Percentiles rank a stretch among this genome's conserved stretches.
Conservation (phyloP, 345 rosid genomes). For the Sisymbrium altissimum region DNA sequence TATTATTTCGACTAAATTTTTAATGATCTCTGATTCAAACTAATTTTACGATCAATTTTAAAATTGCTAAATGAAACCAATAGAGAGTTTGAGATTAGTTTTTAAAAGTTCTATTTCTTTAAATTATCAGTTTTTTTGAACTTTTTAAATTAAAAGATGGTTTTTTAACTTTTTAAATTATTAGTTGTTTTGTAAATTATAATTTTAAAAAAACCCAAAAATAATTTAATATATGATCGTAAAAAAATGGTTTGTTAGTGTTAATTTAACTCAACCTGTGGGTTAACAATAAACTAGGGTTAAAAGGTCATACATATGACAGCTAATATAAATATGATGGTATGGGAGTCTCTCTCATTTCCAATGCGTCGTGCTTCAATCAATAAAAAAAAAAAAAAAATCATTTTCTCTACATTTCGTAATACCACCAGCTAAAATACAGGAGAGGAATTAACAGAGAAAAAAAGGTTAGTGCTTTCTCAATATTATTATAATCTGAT, state of each 20-base stretch:
- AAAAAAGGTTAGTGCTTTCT: constrained; percentile 26
- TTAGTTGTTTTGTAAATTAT: too few relatives aligned
- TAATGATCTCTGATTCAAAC: too few relatives aligned
- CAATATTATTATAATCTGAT: constrained; percentile 6
- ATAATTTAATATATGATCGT: too few relatives aligned
- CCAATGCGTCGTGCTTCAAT: constrained; percentile 10
- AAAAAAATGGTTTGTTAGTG: background rate
- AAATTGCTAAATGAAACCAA: too few relatives aligned
- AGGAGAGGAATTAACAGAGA: background rate
- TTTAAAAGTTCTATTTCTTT: too few relatives aligned
- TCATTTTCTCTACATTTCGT: constrained; percentile 14
- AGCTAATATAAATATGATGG: constrained; percentile 22
- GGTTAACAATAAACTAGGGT: constrained; percentile 3
- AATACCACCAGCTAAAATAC: constrained; percentile 5
- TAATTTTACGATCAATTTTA: too few relatives aligned
- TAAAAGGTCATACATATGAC: constrained; percentile 25
- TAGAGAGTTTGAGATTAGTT: too few relatives aligned
- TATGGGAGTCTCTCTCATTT: constrained; percentile 11
- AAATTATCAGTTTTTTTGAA: too few relatives aligned
- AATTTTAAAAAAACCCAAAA: too few relatives aligned
- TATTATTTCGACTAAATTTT: too few relatives aligned
- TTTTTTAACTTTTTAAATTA: too few relatives aligned
- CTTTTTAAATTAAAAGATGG: too few relatives aligned
- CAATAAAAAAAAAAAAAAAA: constrained; percentile 4
- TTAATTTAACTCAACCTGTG: background rate